phyloP scores from a whole-genome alignment of 495 filamentous ascomycete species.

The Choiromyces venosus region DNA sequence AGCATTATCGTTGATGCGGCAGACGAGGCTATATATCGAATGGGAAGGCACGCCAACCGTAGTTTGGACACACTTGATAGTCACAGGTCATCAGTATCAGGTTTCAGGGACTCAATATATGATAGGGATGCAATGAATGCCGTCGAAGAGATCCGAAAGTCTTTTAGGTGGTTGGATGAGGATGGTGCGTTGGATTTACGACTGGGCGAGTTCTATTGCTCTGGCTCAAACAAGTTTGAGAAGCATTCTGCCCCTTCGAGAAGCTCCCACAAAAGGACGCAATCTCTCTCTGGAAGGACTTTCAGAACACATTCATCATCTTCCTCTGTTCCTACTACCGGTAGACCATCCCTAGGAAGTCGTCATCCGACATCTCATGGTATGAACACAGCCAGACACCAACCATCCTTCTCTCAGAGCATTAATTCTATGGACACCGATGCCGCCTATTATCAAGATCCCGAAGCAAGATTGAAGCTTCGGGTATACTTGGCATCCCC shows the following conservation, averaged over 20 bases:
- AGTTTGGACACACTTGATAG: slow-evolving; percentile 28
- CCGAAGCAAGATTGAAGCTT: slow-evolving; percentile 78
- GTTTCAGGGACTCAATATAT: slow-evolving; percentile 42
- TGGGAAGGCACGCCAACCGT: slow-evolving; percentile 39
- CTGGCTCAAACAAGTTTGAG: slow-evolving; percentile 23
- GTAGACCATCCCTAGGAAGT: slow-evolving; percentile 24
- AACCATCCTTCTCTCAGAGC: slow-evolving; percentile 31
- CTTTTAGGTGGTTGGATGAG: slow-evolving; percentile 74
- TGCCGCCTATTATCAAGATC: slow-evolving; percentile 82
- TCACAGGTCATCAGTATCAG: slow-evolving; percentile 29
- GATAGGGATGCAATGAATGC: slow-evolving; percentile 43
- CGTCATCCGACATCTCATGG: slow-evolving; percentile 41
- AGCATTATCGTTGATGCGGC: slow-evolving; percentile 64
- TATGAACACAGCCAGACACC: slow-evolving; percentile 39
- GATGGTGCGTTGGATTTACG: slow-evolving; percentile 68
- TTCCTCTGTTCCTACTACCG: slow-evolving; percentile 18
- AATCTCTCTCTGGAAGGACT: slow-evolving; percentile 36
- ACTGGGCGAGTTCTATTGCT: slow-evolving; percentile 43
- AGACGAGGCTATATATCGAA: slow-evolving; percentile 59
- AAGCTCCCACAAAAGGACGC: slow-evolving; percentile 18
- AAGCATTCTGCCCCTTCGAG: slow-evolving; percentile 24
- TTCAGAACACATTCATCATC: slow-evolving; percentile 32
- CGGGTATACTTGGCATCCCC: slow-evolving; percentile 84
- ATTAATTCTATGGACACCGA: slow-evolving; percentile 58
- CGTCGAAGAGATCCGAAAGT: slow-evolving; percentile 59